These are phyloP conservation scores for Fusarium nurragi DNA, from an alignment of 2,329 filamentous ascomycete genomes.

Conservation along the genomic window DNA sequence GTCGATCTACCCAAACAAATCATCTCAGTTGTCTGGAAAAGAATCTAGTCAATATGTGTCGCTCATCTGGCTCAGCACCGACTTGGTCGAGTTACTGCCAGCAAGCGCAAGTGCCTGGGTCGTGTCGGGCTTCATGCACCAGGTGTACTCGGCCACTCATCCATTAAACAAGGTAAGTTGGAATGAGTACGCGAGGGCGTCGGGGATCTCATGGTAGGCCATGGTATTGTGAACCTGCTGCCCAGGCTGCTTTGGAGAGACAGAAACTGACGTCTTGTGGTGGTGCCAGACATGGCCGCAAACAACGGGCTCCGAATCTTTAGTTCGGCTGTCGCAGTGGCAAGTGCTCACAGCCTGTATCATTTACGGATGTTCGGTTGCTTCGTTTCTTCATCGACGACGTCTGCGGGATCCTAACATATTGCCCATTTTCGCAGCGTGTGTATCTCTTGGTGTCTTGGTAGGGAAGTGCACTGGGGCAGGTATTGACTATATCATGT, in stretches of 20 bases:
- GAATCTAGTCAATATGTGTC: constrained; percentile 21
- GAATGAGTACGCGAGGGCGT: background rate
- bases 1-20: constrained; percentile 13
- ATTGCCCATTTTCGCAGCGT: constrained; percentile 31
- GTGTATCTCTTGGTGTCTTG: constrained; percentile 30
- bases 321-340: constrained; percentile 33
- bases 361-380: constrained; percentile 39
- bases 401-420: constrained; percentile 30
- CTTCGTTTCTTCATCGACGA: constrained; percentile 40
- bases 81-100: constrained; percentile 36
- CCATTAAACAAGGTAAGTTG: constrained; percentile 31
- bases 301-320: constrained; percentile 13
- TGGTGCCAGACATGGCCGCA: constrained; percentile 29
- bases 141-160: constrained; percentile 18
- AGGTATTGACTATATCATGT: constrained; percentile 36
- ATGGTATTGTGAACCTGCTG: background rate
- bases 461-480: constrained; percentile 30
- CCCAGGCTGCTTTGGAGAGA: constrained; percentile 5
- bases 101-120: constrained; percentile 37
- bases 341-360: constrained; percentile 36
- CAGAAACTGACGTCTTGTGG: constrained; percentile 29
- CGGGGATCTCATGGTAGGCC: background rate
- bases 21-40: constrained; percentile 7
- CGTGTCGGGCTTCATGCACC: constrained; percentile 36
- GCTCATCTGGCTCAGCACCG: constrained; percentile 14